These are phyloP conservation scores for Apiospora pterosperma DNA, from an alignment of 2,329 filamentous ascomycete species.

Conservation along the genomic window DNA sequence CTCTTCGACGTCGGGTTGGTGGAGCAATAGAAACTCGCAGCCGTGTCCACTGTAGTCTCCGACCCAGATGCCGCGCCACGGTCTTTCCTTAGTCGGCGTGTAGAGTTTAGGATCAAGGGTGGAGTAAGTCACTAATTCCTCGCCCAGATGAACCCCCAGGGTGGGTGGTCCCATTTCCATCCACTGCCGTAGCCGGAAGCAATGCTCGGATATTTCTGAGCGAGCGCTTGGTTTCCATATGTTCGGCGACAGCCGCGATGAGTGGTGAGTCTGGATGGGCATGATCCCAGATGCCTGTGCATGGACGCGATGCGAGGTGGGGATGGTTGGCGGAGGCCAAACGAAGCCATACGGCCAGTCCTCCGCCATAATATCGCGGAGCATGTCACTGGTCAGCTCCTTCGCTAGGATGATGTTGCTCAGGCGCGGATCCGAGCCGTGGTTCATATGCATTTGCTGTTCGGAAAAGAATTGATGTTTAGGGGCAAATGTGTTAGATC, in stretches of 20 bases:
- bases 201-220: conserved; percentile 61
- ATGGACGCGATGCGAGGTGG: conserved; percentile 53
- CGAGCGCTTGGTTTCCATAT: conserved; percentile 37
- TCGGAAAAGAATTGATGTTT: conserved; percentile 43
- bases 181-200: conserved; percentile 76
- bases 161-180: conserved; percentile 57
- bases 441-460: conserved; percentile 50
- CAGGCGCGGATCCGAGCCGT: conserved; percentile 48
- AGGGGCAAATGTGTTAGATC: conserved; percentile 7
- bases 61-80: conserved; percentile 88
- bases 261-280: conserved; percentile 14
- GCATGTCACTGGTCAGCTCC: conserved; percentile 35
- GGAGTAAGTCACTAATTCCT: conserved; percentile 59
- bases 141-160: conserved; percentile 47
- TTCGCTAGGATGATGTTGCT: conserved; percentile 67
- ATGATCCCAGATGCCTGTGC: conserved; percentile 24
- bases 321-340: conserved; percentile 75
- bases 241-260: conserved; percentile 18
- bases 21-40: conserved; percentile 80
- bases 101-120: conserved; percentile 75
- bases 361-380: conserved; percentile 24
- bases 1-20: conserved; percentile 65
- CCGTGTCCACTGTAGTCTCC: conserved; percentile 88
- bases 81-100: conserved; percentile 74
- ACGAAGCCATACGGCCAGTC: conserved; percentile 49